Evolutionary conservation across 495 filamentous ascomycete species (phyloP), one percentile per base, ranked within the genome.

Genomic region (Aspergillus kassunensis): DNA sequence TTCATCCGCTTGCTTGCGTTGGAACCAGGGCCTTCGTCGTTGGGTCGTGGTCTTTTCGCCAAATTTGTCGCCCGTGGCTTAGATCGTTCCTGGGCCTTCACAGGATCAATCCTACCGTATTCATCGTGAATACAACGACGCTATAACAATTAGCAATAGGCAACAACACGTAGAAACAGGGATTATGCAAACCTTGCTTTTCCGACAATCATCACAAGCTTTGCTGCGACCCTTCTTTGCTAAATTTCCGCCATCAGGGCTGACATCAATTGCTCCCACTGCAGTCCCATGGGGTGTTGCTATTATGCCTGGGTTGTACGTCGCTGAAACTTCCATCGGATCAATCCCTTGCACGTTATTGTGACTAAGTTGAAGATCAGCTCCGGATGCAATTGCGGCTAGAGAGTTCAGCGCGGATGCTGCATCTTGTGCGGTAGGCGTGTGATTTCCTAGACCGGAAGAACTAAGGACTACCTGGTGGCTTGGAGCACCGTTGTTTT

Each of bases 51-150:
- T 39, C 77, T 70, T 54, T 82, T 80, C 18, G 68, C 62, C 4
- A 69, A 65, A 44, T 66, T 68, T 30, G 75, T 71, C 18, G 77
- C 78, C 51, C 82, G 75, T 44, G 81, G 82, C 44, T 81, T 76
- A 4, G 82, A 77, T 19, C 73, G 65, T 59, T 85, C 83, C 42
- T 77, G 73, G 6, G 80, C 77, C 50, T 85, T 86, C 51, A 80
- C 62, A 1, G 82, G 82, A 57, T 87, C 83, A 25, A 86, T 75
- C 45, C 80, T 73, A 30, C 83, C 83, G 55, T 78, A 74, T 49
- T 82, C 81, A 53, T 86, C 82, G 54, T 87, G 83, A 20, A 87
- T 83, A 57, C 83, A 87, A 55, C 83, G 81, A 45, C 83, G 82
- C 83, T 87, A 21, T 15, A 33, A 2, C 0, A 72, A 58, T 58